Base-by-base conservation (phyloP, 495 filamentous ascomycete species). In the Aspergillus sclerotiicarbonarius region DNA sequence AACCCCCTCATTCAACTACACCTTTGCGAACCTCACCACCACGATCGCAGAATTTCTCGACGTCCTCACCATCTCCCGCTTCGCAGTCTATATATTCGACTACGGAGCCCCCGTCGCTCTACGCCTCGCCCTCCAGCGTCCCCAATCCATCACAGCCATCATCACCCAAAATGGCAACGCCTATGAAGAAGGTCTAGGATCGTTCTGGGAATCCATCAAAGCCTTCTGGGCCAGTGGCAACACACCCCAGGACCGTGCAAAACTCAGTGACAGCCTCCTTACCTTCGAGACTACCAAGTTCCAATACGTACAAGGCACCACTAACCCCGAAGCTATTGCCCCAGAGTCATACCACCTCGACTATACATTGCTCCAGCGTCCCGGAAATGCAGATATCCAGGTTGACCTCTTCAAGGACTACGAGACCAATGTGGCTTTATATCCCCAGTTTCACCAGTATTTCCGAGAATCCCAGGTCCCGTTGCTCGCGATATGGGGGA, bases 151-250 rank as follows among this genome's bases (percentile, higher is more conserved):
- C 33, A 67, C 71, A 25, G 80, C 79, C 15, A 81, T 89, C 56
- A 75, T 87, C 62, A 68, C 75, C 6, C 84, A 87, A 59, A 87
- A 85, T 61, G 85, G 85, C 35, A 89, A 88, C 62, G 85, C 84
- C 31, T 87, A 87, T 64, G 71, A 56, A 29, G 84, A 82, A 30
- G 86, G 85, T 16, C 68, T 88, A 7, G 79, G 80, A 12, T 62
- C 64, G 0, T 83, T 87, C 69, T 87, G 83, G 86, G 69, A 63
- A 9, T 76, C 74, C 4, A 63, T 84, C 10, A 58, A 71, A 25
- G 60, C 70, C 2, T 75, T 76, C 51, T 87, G 85, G 84, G 66
- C 61, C 0, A 75, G 68, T 16, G 67, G 75, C 15, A 72, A 68
- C 18, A 32, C 61, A 0, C 7, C 61, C n/a, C 64, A 60, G 5